These are phyloP conservation scores for Dactylellina parvicollis DNA, from an alignment of 2,329 filamentous ascomycete species.

Conservation along the genomic window DNA sequence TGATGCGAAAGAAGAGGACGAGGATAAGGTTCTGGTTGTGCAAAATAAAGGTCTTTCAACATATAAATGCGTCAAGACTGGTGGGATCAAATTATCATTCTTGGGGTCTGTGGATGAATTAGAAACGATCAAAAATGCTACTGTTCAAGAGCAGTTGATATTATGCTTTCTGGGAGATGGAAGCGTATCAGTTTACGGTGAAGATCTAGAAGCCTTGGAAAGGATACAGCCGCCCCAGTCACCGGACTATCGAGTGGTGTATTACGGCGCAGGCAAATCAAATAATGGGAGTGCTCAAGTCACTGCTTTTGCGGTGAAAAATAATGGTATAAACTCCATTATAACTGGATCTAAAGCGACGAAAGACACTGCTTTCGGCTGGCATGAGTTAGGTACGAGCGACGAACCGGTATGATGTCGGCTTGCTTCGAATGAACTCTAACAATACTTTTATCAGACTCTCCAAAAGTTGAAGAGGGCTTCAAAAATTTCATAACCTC, in stretches of 20 bases:
- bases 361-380: constrained; percentile 10
- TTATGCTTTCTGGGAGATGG: constrained; percentile 36
- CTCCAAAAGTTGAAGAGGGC: background rate
- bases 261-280: constrained; percentile 29
- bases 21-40: constrained; percentile 46
- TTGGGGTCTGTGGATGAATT: constrained; percentile 33
- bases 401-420: background rate
- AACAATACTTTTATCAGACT: background rate
- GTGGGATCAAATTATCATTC: constrained; percentile 36
- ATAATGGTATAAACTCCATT: constrained; percentile 27
- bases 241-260: constrained; percentile 26
- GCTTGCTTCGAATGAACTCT: background rate
- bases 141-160: constrained; percentile 28
- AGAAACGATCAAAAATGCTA: constrained; percentile 23
- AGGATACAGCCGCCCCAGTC: constrained; percentile 22
- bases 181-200: constrained; percentile 33
- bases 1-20: constrained; percentile 50
- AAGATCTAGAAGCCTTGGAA: constrained; percentile 26
- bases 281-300: constrained; percentile 28
- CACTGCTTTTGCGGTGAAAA: constrained; percentile 26
- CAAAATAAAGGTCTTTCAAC: constrained; percentile 36
- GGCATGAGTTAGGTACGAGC: constrained; percentile 28
- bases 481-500: constrained; percentile 21
- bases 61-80: constrained; percentile 45
- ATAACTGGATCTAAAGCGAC: constrained; percentile 35